phyloP scores from a whole-genome alignment of 768 basidiomycete species.

The Psilocybe tampanensis region DNA sequence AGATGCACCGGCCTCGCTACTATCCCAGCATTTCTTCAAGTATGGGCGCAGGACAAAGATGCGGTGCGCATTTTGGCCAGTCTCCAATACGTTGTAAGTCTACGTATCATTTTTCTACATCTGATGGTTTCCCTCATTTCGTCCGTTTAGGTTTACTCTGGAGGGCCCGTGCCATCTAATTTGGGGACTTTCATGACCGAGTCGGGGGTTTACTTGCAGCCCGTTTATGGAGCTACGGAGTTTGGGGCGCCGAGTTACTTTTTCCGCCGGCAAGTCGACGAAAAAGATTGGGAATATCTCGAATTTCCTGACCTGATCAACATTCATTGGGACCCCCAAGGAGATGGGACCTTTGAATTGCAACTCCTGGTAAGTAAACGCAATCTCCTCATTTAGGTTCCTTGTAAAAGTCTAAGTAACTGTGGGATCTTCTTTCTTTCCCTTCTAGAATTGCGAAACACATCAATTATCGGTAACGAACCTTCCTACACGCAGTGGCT shows the following conservation, averaged over 20 bases:
- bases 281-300: conserved; percentile 35
- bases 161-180: conserved; percentile 38
- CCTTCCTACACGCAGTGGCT: conserved; percentile 33
- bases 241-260: conserved; percentile 23
- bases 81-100: conserved; percentile 25
- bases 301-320: conserved; percentile 24
- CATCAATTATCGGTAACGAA: conserved; percentile 41
- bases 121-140: not conserved
- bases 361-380: conserved; percentile 35
- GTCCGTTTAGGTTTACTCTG: conserved; percentile 31
- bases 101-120: not conserved
- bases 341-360: conserved; percentile 38
- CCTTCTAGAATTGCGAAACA: conserved; percentile 12
- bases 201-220: conserved; percentile 33
- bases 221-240: conserved; percentile 35
- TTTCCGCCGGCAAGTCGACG: conserved; percentile 17
- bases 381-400: conserved; percentile 1
- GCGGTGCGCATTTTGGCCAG: conserved; percentile 25
- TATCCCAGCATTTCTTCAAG: conserved; percentile 42
- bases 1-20: conserved; percentile 32
- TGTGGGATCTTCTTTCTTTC: not conserved
- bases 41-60: conserved; percentile 33
- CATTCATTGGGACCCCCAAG: conserved; percentile 38
- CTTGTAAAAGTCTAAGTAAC: not conserved
- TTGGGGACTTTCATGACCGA: conserved; percentile 34